These are phyloP conservation scores for Tetrahymena elliotti DNA, from an alignment of 73 alveolate species.

Conservation along the genomic window DNA sequence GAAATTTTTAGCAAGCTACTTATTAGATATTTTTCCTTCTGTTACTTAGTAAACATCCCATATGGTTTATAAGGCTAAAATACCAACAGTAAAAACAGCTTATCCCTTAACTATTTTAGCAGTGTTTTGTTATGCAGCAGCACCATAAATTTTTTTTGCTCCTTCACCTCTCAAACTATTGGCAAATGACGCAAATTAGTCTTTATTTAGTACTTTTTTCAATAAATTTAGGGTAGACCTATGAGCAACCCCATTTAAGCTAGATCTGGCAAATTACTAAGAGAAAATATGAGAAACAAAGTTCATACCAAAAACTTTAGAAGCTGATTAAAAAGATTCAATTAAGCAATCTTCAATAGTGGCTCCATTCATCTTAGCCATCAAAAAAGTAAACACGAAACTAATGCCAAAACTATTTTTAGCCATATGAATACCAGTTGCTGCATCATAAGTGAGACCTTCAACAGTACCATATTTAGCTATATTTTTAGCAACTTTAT, in stretches of 20 bases:
- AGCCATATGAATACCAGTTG: background rate
- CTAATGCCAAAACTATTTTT: background rate
- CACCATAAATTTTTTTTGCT: background rate
- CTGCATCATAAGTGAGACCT: background rate
- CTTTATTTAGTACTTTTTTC: background rate
- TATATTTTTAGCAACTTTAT: background rate
- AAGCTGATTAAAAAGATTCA: background rate
- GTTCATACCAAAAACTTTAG: background rate
- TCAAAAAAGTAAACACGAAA: background rate
- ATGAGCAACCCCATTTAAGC: background rate
- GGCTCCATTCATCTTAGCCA: background rate
- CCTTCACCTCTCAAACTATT: background rate
- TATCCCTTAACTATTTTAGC: background rate
- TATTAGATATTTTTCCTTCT: background rate
- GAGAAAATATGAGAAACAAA: background rate
- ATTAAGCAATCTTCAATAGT: background rate
- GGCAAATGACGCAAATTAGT: background rate
- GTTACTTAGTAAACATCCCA: background rate
- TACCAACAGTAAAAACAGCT: background rate
- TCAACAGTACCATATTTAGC: background rate
- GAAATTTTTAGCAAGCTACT: background rate
- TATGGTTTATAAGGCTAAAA: background rate
- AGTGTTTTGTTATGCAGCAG: background rate
- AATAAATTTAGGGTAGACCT: background rate
- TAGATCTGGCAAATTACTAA: background rate